Percentiles rank a stretch among this genome's conserved stretches.
Evolutionary conservation across 768 basidiomycete genomes (phyloP).

Genomic region (Paxillus involutus): DNA sequence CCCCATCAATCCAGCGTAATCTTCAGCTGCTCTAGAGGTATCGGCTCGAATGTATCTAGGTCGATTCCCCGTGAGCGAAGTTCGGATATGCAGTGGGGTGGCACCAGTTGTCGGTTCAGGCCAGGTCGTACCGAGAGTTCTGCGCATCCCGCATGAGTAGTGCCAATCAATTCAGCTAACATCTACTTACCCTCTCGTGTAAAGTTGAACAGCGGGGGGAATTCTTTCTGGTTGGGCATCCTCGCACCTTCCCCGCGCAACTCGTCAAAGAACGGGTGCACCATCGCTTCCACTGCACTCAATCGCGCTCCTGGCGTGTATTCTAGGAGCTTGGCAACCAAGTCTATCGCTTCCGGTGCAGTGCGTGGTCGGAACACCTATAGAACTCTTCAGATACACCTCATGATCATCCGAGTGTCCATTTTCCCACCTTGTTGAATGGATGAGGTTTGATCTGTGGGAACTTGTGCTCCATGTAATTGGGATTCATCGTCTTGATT

Average conservation of each 20-base stretch:
- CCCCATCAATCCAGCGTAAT: slow-evolving; percentile 83
- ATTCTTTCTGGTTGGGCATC: slow-evolving; percentile 97
- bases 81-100: slow-evolving; percentile 85
- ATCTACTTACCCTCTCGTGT: slow-evolving; percentile 83
- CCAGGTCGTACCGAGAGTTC: slow-evolving; percentile 97
- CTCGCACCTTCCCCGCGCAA: slow-evolving; percentile 84
- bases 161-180: neutral
- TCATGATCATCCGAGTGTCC: neutral
- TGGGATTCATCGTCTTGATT: slow-evolving; percentile 99
- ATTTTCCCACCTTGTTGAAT: slow-evolving; percentile 78
- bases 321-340: slow-evolving; percentile 92
- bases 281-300: slow-evolving; percentile 89
- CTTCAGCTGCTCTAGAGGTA: slow-evolving; percentile 94
- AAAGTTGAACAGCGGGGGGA: slow-evolving; percentile 93
- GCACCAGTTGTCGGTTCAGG: slow-evolving; percentile 88
- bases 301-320: slow-evolving; percentile 96
- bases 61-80: slow-evolving; percentile 84
- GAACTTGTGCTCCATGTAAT: slow-evolving; percentile 99
- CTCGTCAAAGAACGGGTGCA: slow-evolving; percentile 97
- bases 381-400: slow-evolving; percentile 11
- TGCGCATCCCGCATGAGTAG: slow-evolving; percentile 32
- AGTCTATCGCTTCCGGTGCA: slow-evolving; percentile 91
- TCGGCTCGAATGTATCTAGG: slow-evolving; percentile 91
- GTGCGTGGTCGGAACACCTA: slow-evolving; percentile 99
- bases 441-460: slow-evolving; percentile 99